A percentile compares a stretch with the other conserved stretches of the same genome.
These are phyloP conservation scores for Helianthus annuus DNA, from an alignment of 129 eudicot genomes.

Conservation along the genomic window HanXRQr2.0-SUNRISE NC_035440.2:1226355-1226854, in stretches of 20 bases:
- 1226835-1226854: slow-evolving; percentile 90
- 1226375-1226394: slow-evolving; percentile 91
- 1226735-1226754: neutral
- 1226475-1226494: slow-evolving; percentile 91
- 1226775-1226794: neutral
- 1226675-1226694: neutral
- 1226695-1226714: neutral
- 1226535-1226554: slow-evolving; percentile 1
- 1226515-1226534: neutral
- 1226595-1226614: neutral
- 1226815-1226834: slow-evolving; percentile 69
- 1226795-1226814: slow-evolving; percentile 83
- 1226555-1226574: neutral
- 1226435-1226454: slow-evolving; percentile 91
- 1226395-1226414: slow-evolving; percentile 79
- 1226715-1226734: neutral
- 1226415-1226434: slow-evolving; percentile 64
- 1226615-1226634: slow-evolving; percentile 5
- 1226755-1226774: neutral
- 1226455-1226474: slow-evolving; percentile 98
- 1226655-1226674: neutral
- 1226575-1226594: slow-evolving; percentile 12
- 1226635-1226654: neutral
- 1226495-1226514: slow-evolving; percentile 74
- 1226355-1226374: slow-evolving; percentile 54